Evolutionary conservation across 139 green algal species (phyloP), one percentile per base, ranked within the genome.

Genomic region (Mesotaenium endlicherianum): DNA sequence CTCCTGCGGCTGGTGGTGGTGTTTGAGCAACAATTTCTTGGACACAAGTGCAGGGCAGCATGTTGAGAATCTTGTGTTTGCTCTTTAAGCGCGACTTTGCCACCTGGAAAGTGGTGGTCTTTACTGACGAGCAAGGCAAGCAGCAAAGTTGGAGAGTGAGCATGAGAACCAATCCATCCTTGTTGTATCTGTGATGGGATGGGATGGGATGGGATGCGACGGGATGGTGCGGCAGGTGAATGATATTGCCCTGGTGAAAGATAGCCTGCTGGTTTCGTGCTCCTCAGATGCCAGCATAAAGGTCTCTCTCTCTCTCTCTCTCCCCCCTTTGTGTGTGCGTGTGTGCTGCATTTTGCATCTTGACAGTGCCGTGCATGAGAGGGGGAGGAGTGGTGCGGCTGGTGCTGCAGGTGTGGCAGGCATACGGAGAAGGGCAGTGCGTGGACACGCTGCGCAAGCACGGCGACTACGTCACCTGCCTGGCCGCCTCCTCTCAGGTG

Each of bases 271-370:
- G 36, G 75, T 86, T 36, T 86, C 82, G 20, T 75, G 75, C 31
- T 88, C 82, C 53, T 80, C 50, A 20, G 82, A 88, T 47, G 74
- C 30, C 39, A 75, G 64, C 75, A 77, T 88, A 41, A 86, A 86
- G 75, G 82, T 88, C 3, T 67, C 70, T 6, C 43, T 16, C 70
- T 69, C 74, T 81, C 38, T 6, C 42, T 30, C 57, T 42, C 17
- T 31, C 31, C 53, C 74, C 53, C 71, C 11, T 42, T 59, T 47
- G 3, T 4, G 39, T 47, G 30, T 39, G 11, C 38, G 34, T 50
- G 36, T 53, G 38, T 16, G 8, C 11, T 16, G 16, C 1, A 0
- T 58, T 1, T 20, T 31, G 50, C 50, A 60, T 20, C 50, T 20
- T 68, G 57, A 30, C 34, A 68, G 57, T n/a, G n/a, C 26, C 36